Evolutionary conservation across 106 monocot genomes (phyloP), one percentile per base, ranked within the genome.

Genomic region (Phalaenopsis aphrodite): DNA sequence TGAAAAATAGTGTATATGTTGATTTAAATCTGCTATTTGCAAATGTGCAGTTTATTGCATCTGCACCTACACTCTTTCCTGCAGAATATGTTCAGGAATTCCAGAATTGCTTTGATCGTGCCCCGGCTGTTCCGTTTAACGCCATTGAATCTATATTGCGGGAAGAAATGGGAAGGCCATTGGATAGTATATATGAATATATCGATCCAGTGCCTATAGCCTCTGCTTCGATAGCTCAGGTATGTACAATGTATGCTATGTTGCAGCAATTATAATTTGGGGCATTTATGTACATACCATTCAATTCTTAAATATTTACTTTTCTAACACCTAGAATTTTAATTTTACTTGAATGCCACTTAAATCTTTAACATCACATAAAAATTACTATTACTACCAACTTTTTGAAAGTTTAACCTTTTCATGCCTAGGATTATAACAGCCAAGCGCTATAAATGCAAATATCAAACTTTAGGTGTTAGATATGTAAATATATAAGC

Each of bases 181-280:
- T 98, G 79, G 90, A 92, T 75, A 88, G 86, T 81, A 78, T 98
- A 11, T 98, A 94, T 85, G 94, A 98, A 23, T 92, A 92, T 82
- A 77, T 98, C 69, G 92, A 97, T 86, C 94, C 97, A 47, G 90
- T 90, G 41, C 97, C 97, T 45, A 86, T 97, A 83, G 97, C 97
- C 38, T 97, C 97, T 68, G 97, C 97, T 2, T 97, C 97, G 46
- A 85, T 97, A 49, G 97, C 97, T 71, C 97, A 97, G 94, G 96
- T 94, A 66, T 85, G 75, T 52, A 46, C 23, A 55, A 24, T 49
- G 30, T n/a, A 72, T 71, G 21, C 42, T 76, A n/a, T 49, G 36
- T 79, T 45, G 52, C 24, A 8, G 23, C 2, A 30, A 52, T 47
- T 55, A 46, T 64, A 48, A 30, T 30, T 30, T 30, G 30, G 30